Conservation (phyloP, 305 asterid genomes). For the Solanum hybrid region DNA sequence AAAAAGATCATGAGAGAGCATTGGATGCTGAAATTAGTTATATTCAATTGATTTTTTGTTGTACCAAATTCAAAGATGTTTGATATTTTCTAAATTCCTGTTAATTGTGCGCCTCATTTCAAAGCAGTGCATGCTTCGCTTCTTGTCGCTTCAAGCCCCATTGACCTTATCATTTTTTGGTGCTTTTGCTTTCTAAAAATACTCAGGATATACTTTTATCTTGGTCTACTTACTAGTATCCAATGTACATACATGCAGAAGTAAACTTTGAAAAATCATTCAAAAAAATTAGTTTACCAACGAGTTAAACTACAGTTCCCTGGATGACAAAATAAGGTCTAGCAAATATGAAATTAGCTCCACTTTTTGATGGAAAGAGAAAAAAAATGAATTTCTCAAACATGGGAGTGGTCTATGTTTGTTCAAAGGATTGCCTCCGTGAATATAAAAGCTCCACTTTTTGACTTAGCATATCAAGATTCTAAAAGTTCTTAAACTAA, state of each 20-base stretch:
- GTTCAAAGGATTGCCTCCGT: neutral
- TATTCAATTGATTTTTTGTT: neutral
- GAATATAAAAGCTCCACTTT: neutral
- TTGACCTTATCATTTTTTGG: neutral
- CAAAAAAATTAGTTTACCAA: neutral
- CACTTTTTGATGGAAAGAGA: neutral
- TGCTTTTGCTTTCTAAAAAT: neutral
- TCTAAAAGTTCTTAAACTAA: neutral
- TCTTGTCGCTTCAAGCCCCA: neutral
- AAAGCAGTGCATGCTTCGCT: neutral
- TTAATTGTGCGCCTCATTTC: neutral
- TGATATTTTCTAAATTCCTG: neutral
- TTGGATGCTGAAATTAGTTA: neutral
- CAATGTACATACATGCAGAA: neutral
- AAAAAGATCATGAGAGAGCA: neutral
- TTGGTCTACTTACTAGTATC: neutral
- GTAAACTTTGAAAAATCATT: neutral
- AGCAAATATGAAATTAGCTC: conserved; percentile 1
- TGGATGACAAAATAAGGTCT: neutral
- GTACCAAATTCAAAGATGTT: neutral
- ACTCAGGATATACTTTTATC: neutral
- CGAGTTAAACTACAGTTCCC: neutral
- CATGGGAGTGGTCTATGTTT: neutral
- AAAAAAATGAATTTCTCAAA: neutral
- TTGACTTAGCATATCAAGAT: neutral